Evolutionary conservation across 352 stramenopile species (phyloP).

Genomic region (Phytophthora idaei): DNA sequence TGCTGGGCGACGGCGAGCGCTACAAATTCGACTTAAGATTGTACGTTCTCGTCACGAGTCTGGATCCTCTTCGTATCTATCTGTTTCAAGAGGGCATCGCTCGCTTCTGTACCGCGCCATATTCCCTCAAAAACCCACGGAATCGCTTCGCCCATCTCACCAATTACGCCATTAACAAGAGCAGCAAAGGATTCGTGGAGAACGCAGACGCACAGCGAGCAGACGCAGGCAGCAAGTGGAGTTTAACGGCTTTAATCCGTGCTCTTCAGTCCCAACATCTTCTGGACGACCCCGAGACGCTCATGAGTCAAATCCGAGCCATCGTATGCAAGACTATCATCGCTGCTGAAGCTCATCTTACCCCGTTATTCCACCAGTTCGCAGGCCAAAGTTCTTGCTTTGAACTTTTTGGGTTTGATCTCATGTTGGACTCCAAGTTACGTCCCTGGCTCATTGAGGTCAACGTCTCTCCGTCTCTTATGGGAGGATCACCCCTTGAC

Average conservation of each 20-base stretch:
- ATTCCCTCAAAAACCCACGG: constrained; percentile 64
- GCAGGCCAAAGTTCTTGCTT: constrained; percentile 62
- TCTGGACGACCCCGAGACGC: constrained; percentile 36
- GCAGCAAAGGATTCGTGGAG: constrained; percentile 62
- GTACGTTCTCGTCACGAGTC: constrained; percentile 89
- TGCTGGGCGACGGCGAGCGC: constrained; percentile 58
- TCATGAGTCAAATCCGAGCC: constrained; percentile 51
- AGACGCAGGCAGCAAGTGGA: constrained; percentile 75
- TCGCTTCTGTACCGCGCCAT: constrained; percentile 84
- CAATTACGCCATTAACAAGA: constrained; percentile 86
- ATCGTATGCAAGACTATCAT: constrained; percentile 79
- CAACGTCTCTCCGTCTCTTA: constrained; percentile 83
- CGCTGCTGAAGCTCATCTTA: constrained; percentile 67
- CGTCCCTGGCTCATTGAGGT: constrained; percentile 77
- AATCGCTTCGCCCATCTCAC: constrained; percentile 76
- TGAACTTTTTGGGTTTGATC: constrained; percentile 80
- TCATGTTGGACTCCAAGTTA: constrained; percentile 69
- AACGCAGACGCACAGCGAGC: constrained; percentile 48
- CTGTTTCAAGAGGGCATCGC: constrained; percentile 86
- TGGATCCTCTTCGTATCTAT: constrained; percentile 88
- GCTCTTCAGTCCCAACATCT: constrained; percentile 42
- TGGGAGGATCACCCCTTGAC: constrained; percentile 76
- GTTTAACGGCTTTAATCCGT: constrained; percentile 55
- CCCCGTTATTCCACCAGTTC: constrained; percentile 62
- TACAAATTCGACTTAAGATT: constrained; percentile 92